phyloP scores from a whole-genome alignment of 352 stramenopile genomes.

The Pythium periplocum region DNA sequence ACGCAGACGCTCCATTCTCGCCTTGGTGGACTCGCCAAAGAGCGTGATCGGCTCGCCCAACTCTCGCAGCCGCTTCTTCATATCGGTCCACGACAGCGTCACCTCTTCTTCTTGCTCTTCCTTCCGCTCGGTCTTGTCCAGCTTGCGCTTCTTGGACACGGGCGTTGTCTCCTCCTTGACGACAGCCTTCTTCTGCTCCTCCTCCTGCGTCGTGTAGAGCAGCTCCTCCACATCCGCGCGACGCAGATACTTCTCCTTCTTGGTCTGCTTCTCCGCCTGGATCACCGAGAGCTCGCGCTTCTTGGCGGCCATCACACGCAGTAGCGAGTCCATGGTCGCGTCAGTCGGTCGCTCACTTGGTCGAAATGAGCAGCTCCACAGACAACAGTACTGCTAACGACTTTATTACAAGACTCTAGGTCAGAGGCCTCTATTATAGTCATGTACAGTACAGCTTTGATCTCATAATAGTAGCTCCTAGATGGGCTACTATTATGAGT shows the following conservation, averaged over 20 bases:
- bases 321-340: constrained; percentile 59
- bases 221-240: constrained; percentile 68
- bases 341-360: background rate
- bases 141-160: constrained; percentile 26
- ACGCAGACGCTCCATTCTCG: constrained; percentile 64
- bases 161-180: too few relatives aligned
- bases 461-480: too few relatives aligned
- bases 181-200: constrained; percentile 8
- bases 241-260: constrained; percentile 77
- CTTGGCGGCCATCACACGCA: constrained; percentile 75
- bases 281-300: constrained; percentile 68
- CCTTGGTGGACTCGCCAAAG: constrained; percentile 74
- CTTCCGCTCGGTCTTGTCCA: constrained; percentile 5
- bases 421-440: too few relatives aligned
- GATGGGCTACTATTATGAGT: too few relatives aligned
- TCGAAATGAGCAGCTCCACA: too few relatives aligned
- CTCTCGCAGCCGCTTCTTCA: constrained; percentile 77
- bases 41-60: constrained; percentile 81
- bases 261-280: constrained; percentile 38
- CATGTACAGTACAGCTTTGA: too few relatives aligned
- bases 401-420: too few relatives aligned
- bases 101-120: constrained; percentile 19
- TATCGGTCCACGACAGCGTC: constrained; percentile 58
- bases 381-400: too few relatives aligned
- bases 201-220: constrained; percentile 23